Evolutionary conservation across 768 basidiomycete species (phyloP).

Genomic region (Calocybe indica): DNA sequence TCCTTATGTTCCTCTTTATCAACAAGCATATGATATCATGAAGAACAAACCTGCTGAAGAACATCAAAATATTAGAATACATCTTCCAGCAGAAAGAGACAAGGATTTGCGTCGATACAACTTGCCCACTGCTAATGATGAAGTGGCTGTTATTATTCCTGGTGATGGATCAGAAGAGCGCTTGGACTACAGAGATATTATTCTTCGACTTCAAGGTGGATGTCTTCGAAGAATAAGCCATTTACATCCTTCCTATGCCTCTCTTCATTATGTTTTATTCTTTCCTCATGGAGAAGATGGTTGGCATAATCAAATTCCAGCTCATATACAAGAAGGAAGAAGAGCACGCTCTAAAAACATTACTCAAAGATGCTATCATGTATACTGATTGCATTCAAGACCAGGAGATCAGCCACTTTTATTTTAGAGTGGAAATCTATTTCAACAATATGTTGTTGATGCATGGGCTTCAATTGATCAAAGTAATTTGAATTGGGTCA

Average conservation of each 20-base stretch:
- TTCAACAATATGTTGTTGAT: conserved; percentile 35
- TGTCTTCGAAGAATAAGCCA: conserved; percentile 23
- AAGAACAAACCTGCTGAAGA: conserved; percentile 7
- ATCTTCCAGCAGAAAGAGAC: background rate
- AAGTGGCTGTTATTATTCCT: conserved; percentile 32
- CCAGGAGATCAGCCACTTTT: no score
- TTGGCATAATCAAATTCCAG: conserved; percentile 24
- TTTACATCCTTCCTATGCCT: conserved; percentile 23
- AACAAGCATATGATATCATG: conserved; percentile 16
- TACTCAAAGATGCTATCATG: conserved; percentile 13
- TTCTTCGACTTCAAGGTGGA: conserved; percentile 15
- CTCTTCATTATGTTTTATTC: conserved; percentile 22
- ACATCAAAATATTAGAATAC: conserved; percentile 1
- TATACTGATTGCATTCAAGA: conserved; percentile 25
- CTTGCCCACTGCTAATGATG: conserved; percentile 29
- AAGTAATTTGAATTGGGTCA: conserved; percentile 20
- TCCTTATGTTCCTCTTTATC: conserved; percentile 13
- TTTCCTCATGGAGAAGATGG: conserved; percentile 28
- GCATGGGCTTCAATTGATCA: conserved; percentile 31
- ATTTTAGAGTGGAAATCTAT: conserved; percentile 24
- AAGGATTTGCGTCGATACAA: conserved; percentile 30
- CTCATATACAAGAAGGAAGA: background rate
- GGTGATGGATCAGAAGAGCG: conserved; percentile 15
- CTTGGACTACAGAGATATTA: conserved; percentile 19
- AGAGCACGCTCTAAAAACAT: conserved; percentile 6